Evolutionary conservation across 1,284 basidiomycete genomes (phyloP), one percentile per base, ranked within the genome.

Genomic region (Fomitopsis betulina): DNA sequence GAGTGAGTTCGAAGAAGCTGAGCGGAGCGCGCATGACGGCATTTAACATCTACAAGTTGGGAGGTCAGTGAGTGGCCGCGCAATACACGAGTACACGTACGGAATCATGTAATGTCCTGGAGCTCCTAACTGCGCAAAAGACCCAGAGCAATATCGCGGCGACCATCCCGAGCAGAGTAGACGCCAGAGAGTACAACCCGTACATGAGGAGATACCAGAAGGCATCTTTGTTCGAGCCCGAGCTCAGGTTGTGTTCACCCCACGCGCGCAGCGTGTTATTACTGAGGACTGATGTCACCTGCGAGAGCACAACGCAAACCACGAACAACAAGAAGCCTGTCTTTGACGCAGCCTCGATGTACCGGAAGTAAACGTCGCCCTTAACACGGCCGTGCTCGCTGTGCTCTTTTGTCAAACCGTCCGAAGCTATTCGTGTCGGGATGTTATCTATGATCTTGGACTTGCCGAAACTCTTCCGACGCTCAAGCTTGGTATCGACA

Each of bases 1-100:
- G 91, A 0, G 91, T 94, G 57, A 83, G 74, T 72, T 95, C 94
- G 67, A 96, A 97, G 77, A 94, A 97, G 62, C 83, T 85, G 67
- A 96, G 75, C 0, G 94, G 94, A 1, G 92, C 88, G 42, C 82
- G 83, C 78, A 97, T 85, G 27, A 97, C 81, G 1, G 92, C 82
- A 32, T 83, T 67, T 62, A 92, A 69, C 88, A 91, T 91, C 89
- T 90, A 54, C 15, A 25, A 8, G 8, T 3, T 17, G 49, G 53
- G 50, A 54, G 30, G 39, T 59, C 51, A 62, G 52, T 52, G 54
- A 32, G 32, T 38, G 25, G 15, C 12, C 30, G 33, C n/a, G n/a
- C 39, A 27, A 19, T 25, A 21, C 32, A 21, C 17, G 53, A 27
- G 1, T 5, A 13, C 12, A 76, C 84, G 50, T 59, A 91, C 88